These are phyloP conservation scores for Starmerella bacillaris DNA, from an alignment of 805 yeast genomes.

Conservation along the genomic window DNA sequence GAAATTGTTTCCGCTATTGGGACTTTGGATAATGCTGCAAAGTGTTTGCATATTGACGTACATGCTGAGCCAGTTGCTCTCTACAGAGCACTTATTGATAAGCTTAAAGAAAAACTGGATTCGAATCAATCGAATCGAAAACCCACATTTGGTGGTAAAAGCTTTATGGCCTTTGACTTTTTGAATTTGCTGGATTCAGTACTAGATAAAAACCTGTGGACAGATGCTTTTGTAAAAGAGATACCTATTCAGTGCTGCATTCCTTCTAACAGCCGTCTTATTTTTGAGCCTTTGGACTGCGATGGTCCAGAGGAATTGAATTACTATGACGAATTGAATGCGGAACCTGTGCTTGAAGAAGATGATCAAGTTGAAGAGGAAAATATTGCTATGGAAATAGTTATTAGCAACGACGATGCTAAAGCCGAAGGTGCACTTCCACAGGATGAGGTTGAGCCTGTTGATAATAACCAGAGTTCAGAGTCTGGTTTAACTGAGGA, in stretches of 20 bases:
- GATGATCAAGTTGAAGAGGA: background rate
- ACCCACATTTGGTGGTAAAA: background rate
- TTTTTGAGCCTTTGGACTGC: background rate
- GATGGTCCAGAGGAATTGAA: background rate
- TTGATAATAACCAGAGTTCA: too few relatives aligned
- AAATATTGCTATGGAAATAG: too few relatives aligned
- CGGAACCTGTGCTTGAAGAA: background rate
- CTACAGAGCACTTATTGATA: background rate
- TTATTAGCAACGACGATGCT: too few relatives aligned
- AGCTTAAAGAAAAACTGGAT: background rate
- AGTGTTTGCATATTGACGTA: background rate
- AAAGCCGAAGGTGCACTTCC: too few relatives aligned
- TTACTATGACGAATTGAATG: background rate
- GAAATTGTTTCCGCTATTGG: background rate
- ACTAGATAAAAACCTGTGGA: background rate
- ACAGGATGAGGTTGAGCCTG: too few relatives aligned
- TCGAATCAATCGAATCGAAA: background rate
- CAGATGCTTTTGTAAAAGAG: background rate
- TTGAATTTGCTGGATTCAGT: background rate
- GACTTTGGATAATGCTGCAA: background rate
- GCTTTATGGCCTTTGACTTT: background rate
- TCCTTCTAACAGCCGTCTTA: background rate
- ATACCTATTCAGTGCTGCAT: background rate
- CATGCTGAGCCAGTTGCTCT: background rate
- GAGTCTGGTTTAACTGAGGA: too few relatives aligned